phyloP scores from a whole-genome alignment of 2,329 filamentous ascomycete genomes.

The Aureobasidium subglaciale region DNA sequence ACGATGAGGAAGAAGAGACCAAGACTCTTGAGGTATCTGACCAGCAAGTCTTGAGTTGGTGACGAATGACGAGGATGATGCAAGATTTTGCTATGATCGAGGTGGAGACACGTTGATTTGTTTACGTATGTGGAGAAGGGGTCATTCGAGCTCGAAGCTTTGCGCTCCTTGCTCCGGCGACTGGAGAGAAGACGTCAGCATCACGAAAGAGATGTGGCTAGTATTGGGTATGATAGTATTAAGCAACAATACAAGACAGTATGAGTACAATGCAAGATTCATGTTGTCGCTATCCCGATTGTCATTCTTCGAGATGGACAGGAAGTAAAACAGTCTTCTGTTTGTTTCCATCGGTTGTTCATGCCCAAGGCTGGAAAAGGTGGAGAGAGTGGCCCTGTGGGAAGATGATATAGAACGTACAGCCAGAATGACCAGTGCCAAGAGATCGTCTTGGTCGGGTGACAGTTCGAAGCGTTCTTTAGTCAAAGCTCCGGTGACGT shows the following conservation, averaged over 20 bases:
- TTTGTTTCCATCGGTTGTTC: neutral
- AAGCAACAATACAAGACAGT: neutral
- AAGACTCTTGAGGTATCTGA: conserved; percentile 11
- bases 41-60: conserved; percentile 10
- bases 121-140: conserved; percentile 12
- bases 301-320: too few species aligned
- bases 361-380: neutral
- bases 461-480: too few species aligned
- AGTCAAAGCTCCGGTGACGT: conserved; percentile 6
- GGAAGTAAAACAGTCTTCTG: too few species aligned
- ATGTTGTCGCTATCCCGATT: too few species aligned
- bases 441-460: neutral
- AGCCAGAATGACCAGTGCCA: too few species aligned
- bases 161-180: neutral
- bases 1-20: conserved; percentile 30
- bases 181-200: neutral
- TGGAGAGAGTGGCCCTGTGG: neutral
- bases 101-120: conserved; percentile 9
- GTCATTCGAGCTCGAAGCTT: conserved; percentile 2
- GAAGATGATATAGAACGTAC: neutral
- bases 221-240: conserved; percentile 4
- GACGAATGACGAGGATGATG: conserved; percentile 6
- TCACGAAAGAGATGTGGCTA: neutral
- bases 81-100: conserved; percentile 4
- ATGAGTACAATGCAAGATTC: too few species aligned